Evolutionary conservation across 2,329 filamentous ascomycete genomes (phyloP), one percentile per base, ranked within the genome.

Genomic region (Volutella citrinella): DNA sequence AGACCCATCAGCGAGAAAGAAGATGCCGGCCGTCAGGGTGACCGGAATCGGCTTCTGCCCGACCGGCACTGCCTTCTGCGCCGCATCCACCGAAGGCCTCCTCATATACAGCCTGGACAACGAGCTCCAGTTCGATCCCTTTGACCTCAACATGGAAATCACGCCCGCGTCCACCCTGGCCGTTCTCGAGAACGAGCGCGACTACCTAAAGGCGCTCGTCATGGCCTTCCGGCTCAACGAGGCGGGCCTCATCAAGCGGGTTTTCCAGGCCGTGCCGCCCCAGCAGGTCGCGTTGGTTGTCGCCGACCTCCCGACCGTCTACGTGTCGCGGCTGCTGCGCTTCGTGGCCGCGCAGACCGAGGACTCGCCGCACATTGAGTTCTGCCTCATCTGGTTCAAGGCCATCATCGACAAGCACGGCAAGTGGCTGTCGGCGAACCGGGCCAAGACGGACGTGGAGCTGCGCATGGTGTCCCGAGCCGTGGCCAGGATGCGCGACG

Each of bases 211-310:
- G 64, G 91, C 93, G 2, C 70, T 98, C 6, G 82, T 96, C 45
- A 98, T 98, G 93, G 85, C 90, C 2, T 98, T 98, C 73, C 84
- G 94, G 6, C 80, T 98, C 38, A 96, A 95, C 64, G 87, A 95
- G 60, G 74, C 80, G 5, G 78, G 81, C 15, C 72, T 98, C 28
- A 80, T 96, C 42, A 84, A 85, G 50, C 80, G 81, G 34, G 87
- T 96, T 13, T 97, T 95, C 65, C 84, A 94, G 63, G 76, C 79
- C 3, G 83, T 91, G 16, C 90, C 93, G 2, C 72, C 83, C 25
- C 63, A 70, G 3, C 84, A 91, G 46, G 85, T 97, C 28, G 56
- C 76, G 1, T 77, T 95, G 8, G 81, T 95, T 1, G 86, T 95
- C 16, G 80, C 79, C 32, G 79, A 84, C 19, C 67, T 96, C 22